Conservation (phyloP, 768 basidiomycete species). For the Tubosaeta brunneosetosa region DNA sequence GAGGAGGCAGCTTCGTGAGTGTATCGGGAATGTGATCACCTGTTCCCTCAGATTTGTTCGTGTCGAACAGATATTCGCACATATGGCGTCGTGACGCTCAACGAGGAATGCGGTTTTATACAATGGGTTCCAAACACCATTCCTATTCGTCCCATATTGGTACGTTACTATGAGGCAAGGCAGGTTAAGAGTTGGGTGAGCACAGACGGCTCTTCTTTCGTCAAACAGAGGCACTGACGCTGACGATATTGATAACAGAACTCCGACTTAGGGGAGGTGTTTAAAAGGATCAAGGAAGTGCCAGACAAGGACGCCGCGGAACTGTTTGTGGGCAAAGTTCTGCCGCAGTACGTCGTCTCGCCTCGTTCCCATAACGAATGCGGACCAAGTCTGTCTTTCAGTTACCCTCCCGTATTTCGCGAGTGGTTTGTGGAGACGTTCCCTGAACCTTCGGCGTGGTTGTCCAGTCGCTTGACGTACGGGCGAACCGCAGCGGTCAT, state of each 20-base stretch:
- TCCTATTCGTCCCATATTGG: slow-evolving; percentile 72
- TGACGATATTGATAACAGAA: slow-evolving; percentile 28
- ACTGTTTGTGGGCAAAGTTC: slow-evolving; percentile 49
- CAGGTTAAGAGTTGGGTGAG: slow-evolving; percentile 48
- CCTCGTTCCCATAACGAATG: background rate
- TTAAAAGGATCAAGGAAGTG: slow-evolving; percentile 47
- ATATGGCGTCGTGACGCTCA: slow-evolving; percentile 96
- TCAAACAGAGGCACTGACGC: background rate
- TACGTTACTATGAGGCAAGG: slow-evolving; percentile 58
- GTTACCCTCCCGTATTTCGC: slow-evolving; percentile 84
- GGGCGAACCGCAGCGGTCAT: slow-evolving; percentile 91
- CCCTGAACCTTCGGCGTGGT: slow-evolving; percentile 94
- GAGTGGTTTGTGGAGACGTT: slow-evolving; percentile 98
- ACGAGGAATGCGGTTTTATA: slow-evolving; percentile 95
- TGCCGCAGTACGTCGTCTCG: slow-evolving; percentile 46
- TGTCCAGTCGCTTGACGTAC: slow-evolving; percentile 82
- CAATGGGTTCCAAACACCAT: slow-evolving; percentile 98
- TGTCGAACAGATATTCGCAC: slow-evolving; percentile 72
- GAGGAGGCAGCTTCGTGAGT: slow-evolving; percentile 81
- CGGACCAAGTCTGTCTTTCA: background rate
- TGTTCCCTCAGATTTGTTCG: background rate
- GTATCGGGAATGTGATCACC: background rate
- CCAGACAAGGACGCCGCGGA: slow-evolving; percentile 48
- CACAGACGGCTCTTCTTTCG: background rate
- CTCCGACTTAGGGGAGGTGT: slow-evolving; percentile 41